phyloP scores from a whole-genome alignment of 805 yeast species.

The Teunomyces aglyptinius region DNA sequence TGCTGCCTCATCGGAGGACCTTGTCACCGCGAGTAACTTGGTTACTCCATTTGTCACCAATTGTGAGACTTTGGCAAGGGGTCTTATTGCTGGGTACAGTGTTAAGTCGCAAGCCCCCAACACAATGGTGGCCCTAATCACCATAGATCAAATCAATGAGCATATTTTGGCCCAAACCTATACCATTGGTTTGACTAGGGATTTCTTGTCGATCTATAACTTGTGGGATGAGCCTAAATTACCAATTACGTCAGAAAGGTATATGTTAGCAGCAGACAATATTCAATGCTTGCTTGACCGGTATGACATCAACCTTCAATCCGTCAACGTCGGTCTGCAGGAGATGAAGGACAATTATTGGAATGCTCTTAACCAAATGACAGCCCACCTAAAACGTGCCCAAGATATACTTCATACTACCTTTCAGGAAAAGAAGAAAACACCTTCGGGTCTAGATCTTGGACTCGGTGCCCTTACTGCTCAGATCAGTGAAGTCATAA shows the following conservation, averaged over 20 bases:
- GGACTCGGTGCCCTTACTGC: conserved; percentile 32
- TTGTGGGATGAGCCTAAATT: conserved; percentile 35
- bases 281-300: conserved; percentile 44
- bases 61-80: conserved; percentile 19
- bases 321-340: conserved; percentile 8
- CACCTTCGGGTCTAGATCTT: conserved; percentile 15
- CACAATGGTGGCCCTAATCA: conserved; percentile 27
- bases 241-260: conserved; percentile 34
- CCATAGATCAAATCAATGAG: conserved; percentile 28
- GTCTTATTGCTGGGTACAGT: conserved; percentile 17
- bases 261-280: conserved; percentile 43
- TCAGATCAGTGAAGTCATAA: conserved; percentile 41
- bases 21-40: conserved; percentile 8
- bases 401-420: conserved; percentile 29
- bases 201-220: conserved; percentile 9
- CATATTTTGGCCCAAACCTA: conserved; percentile 27
- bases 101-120: conserved; percentile 12
- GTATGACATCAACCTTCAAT: conserved; percentile 15
- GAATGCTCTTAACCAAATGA: conserved; percentile 40
- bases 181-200: conserved; percentile 24
- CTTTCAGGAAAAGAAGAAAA: conserved; percentile 14
- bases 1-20: conserved; percentile 6
- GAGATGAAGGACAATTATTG: conserved; percentile 28
- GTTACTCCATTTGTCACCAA: conserved; percentile 19
- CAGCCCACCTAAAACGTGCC: conserved; percentile 35